Evolutionary conservation across 768 basidiomycete genomes (phyloP).

Genomic region (Naganishia vishniacii): DNA sequence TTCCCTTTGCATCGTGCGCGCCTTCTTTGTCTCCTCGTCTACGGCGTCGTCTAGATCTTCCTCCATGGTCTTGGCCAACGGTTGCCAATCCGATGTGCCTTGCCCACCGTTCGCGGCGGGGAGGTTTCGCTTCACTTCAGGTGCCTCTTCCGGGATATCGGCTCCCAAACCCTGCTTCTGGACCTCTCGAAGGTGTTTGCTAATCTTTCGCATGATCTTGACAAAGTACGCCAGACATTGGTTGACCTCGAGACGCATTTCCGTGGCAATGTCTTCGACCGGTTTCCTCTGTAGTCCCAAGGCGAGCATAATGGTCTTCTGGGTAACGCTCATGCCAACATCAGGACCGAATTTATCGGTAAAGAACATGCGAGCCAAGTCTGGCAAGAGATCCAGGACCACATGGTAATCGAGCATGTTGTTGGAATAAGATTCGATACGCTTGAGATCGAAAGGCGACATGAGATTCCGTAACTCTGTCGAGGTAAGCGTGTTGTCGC

Average conservation of each 20-base stretch:
- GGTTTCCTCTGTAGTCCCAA: conserved; percentile 82
- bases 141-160: conserved; percentile 50
- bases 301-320: conserved; percentile 82
- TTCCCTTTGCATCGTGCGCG: conserved; percentile 62
- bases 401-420: conserved; percentile 90
- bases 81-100: conserved; percentile 51
- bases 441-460: conserved; percentile 90
- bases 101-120: conserved; percentile 19
- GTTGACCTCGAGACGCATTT: conserved; percentile 75
- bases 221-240: conserved; percentile 85
- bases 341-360: conserved; percentile 59
- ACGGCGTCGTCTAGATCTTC: conserved; percentile 75
- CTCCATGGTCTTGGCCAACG: conserved; percentile 54
- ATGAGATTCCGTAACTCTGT: conserved; percentile 61
- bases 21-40: conserved; percentile 56
- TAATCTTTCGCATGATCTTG: conserved; percentile 81
- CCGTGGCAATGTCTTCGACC: conserved; percentile 82
- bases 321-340: conserved; percentile 72
- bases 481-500: conserved; percentile 43
- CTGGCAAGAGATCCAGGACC: conserved; percentile 83
- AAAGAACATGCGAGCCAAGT: conserved; percentile 76
- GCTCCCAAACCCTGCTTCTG: conserved; percentile 71
- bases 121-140: conserved; percentile 35
- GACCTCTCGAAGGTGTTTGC: conserved; percentile 66
- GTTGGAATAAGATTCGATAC: conserved; percentile 90